Base-by-base conservation (phyloP, 2,329 filamentous ascomycete genomes). In the Fusarium beomiforme region DNA sequence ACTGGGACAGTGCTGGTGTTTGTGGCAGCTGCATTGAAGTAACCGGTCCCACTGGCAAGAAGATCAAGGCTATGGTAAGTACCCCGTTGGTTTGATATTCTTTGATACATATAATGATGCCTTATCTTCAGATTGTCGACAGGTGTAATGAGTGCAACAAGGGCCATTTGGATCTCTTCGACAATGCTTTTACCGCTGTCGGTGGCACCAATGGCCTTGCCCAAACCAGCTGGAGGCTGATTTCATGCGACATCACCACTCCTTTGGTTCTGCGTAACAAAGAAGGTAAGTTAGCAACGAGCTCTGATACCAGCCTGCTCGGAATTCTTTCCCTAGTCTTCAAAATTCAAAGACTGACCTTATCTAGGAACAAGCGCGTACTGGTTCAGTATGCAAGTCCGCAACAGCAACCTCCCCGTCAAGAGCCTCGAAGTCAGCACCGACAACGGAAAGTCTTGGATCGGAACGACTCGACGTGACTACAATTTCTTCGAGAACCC, bases 1-100 rank as follows among this genome's bases (percentile, higher is more conserved):
- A 85, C 73, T 92, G 90, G 90, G 77, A 84, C 60, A 80, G 76
- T 54, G 84, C 87, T 4, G 84, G 80, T 36, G 82, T 87, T 67
- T 93, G 91, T 75, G 91, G 91, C 62, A 81, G 83, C 33, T 92
- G 91, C 66, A 81, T 92, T 10, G 79, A 84, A 59, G 89, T 92
- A 31, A 89, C 84, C 4, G 88, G 88, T 1, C 86, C 85, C 10
- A 83, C 78, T 11, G 89, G 89, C 67, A 83, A 81, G 41, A 86
- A 67, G 43, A 61, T 92, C 78, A 91, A 84, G 41, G 90, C 87
- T 26, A 92, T 92, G 90, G 88, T 90, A 80, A 78, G 81, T 50
- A 8, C 16, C 12, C 5, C 0, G 3, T 2, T 13, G 1, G 5
- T 9, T 0, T 16, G 13, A 11, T 31, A 16, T 23, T 5, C 6